These are phyloP conservation scores for Aspergillus flavus DNA, from an alignment of 2,329 filamentous ascomycete genomes.

Conservation along the genomic window DNA sequence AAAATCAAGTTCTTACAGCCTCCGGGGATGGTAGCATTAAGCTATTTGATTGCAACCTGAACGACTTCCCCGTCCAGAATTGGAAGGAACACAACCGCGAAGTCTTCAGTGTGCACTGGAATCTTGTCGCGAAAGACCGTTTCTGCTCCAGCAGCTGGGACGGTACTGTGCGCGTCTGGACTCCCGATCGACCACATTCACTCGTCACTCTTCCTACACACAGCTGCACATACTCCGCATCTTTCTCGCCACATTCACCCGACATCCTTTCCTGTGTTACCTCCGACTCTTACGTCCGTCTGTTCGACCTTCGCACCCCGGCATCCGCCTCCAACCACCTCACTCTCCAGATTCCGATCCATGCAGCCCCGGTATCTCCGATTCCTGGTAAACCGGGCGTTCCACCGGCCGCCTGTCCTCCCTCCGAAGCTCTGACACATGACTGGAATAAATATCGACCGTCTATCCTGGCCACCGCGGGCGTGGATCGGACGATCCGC, in stretches of 20 bases:
- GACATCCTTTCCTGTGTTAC: slow-evolving; percentile 84
- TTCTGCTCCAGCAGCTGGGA: slow-evolving; percentile 96
- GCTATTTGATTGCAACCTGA: slow-evolving; percentile 81
- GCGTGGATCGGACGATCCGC: slow-evolving; percentile 83
- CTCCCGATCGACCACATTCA: slow-evolving; percentile 72
- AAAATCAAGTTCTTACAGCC: slow-evolving; percentile 87
- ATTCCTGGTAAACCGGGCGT: slow-evolving; percentile 40
- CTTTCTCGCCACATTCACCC: slow-evolving; percentile 86
- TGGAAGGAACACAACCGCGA: slow-evolving; percentile 94
- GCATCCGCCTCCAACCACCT: slow-evolving; percentile 86
- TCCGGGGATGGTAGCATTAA: slow-evolving; percentile 94
- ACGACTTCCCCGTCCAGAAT: slow-evolving; percentile 83
- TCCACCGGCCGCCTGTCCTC: slow-evolving; percentile 52
- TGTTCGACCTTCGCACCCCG: slow-evolving; percentile 90
- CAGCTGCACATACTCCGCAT: slow-evolving; percentile 90
- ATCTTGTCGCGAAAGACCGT: slow-evolving; percentile 83
- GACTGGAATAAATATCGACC: slow-evolving; percentile 99
- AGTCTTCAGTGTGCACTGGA: slow-evolving; percentile 92
- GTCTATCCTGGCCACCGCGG: slow-evolving; percentile 80
- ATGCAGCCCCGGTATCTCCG: slow-evolving; percentile 62
- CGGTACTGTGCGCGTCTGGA: slow-evolving; percentile 94
- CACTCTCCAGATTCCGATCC: slow-evolving; percentile 78
- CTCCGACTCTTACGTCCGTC: slow-evolving; percentile 82
- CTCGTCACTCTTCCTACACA: slow-evolving; percentile 87
- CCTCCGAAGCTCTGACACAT: slow-evolving; percentile 85